phyloP scores from a whole-genome alignment of 2,329 filamentous ascomycete species.

The Colletotrichum tofieldiae region DNA sequence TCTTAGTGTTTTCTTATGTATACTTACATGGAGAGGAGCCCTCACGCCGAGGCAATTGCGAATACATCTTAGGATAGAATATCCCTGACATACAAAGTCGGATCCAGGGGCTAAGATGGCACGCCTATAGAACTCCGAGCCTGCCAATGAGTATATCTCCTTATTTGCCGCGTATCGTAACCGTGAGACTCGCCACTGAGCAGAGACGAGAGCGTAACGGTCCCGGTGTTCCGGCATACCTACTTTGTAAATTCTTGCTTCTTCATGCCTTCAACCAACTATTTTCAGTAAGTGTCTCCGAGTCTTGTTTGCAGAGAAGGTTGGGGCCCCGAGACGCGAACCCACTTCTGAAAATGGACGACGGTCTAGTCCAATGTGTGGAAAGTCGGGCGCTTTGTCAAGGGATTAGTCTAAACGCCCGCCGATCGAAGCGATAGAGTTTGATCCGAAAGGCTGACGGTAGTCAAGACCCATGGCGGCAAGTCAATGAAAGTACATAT shows the following conservation, averaged over 20 bases:
- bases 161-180: background rate
- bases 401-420: background rate
- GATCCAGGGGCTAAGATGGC: background rate
- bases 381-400: too few species aligned
- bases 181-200: background rate
- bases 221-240: background rate
- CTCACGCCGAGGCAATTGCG: background rate
- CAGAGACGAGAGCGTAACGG: background rate
- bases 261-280: background rate
- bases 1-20: background rate
- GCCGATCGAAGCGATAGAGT: background rate
- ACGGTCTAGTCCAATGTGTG: background rate
- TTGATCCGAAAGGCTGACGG: background rate
- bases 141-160: background rate
- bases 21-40: background rate
- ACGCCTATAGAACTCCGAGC: background rate
- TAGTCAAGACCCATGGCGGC: background rate
- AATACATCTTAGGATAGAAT: background rate
- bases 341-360: background rate
- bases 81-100: background rate
- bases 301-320: background rate
- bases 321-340: background rate
- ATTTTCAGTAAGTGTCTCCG: background rate
- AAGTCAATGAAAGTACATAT: background rate
- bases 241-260: rapidly evolving